Evolutionary conservation across 225 moss, liverwort and hornwort species (phyloP).

Genomic region (Polytrichum commune): DNA sequence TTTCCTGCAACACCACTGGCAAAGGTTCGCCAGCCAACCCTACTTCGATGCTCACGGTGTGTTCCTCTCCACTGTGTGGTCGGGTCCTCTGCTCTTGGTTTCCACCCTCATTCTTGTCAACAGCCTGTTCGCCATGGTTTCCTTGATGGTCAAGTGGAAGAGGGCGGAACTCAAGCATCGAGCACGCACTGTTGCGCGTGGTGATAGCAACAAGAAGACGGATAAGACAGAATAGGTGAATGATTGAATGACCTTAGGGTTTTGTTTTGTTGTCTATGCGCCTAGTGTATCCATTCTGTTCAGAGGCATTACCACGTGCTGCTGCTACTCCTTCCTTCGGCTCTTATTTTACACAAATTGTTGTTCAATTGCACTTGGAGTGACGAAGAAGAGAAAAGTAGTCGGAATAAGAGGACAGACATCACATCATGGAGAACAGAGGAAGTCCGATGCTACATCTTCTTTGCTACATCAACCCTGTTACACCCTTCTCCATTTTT

Average conservation of each 20-base stretch:
- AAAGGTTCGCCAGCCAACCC: conserved; percentile 65
- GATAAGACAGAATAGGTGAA: conserved; percentile 57
- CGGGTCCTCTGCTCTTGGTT: conserved; percentile 67
- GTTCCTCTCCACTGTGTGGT: conserved; percentile 89
- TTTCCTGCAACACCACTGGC: conserved; percentile 57
- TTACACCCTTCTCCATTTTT: no score
- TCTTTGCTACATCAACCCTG: no score
- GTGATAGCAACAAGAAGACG: no score
- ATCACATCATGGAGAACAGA: no score
- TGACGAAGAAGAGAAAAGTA: no score
- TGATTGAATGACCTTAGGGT: neutral
- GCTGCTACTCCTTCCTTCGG: no score
- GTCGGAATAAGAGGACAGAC: no score
- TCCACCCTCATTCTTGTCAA: conserved; percentile 77
- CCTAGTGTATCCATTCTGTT: neutral
- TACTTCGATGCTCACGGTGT: conserved; percentile 85
- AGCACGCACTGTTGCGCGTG: conserved; percentile 37
- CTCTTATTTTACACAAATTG: no score
- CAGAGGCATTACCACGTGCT: no score
- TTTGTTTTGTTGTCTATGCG: neutral
- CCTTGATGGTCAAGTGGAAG: conserved; percentile 78
- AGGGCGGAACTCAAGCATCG: conserved; percentile 78
- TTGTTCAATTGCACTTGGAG: no score
- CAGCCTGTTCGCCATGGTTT: conserved; percentile 60
- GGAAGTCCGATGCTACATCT: no score